These are phyloP conservation scores for Xylariales sp. DNA, from an alignment of 2,329 filamentous ascomycete genomes.

Conservation along the genomic window DNA sequence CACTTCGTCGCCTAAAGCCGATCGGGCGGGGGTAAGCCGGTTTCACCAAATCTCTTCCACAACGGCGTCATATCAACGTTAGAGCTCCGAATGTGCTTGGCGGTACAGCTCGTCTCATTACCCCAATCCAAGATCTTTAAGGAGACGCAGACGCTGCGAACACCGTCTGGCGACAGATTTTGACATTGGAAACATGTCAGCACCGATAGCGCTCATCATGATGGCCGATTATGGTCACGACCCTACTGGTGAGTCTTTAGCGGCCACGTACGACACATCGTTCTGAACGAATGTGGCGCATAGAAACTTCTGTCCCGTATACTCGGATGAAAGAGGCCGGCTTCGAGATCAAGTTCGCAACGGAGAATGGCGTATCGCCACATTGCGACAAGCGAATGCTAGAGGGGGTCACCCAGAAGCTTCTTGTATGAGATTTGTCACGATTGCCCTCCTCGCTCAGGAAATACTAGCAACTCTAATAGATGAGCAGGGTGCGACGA, in stretches of 20 bases:
- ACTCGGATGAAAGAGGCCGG: constrained; percentile 41
- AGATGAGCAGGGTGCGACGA: constrained; percentile 35
- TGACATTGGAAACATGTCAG: not conserved
- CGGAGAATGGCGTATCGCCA: constrained; percentile 42
- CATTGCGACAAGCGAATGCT: constrained; percentile 46
- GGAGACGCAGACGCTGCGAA: too few species aligned
- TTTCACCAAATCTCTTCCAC: too few species aligned
- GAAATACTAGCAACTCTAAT: not conserved
- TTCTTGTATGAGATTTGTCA: constrained; percentile 34
- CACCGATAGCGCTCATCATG: constrained; percentile 37
- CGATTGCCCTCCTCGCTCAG: not conserved
- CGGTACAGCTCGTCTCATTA: too few species aligned
- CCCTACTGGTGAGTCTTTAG: constrained; percentile 39
- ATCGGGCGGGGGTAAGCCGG: too few species aligned
- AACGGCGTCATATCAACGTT: too few species aligned
- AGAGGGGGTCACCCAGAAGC: constrained; percentile 41
- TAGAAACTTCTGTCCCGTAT: constrained; percentile 48
- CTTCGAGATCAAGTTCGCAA: constrained; percentile 44
- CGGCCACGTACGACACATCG: too few species aligned
- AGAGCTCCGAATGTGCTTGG: too few species aligned
- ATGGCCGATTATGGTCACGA: constrained; percentile 54
- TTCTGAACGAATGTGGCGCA: too few species aligned
- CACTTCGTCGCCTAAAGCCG: too few species aligned
- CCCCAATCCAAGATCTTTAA: too few species aligned
- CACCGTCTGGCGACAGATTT: too few species aligned